phyloP scores from a whole-genome alignment of 495 filamentous ascomycete species.

The Penicillium ucsense region DNA sequence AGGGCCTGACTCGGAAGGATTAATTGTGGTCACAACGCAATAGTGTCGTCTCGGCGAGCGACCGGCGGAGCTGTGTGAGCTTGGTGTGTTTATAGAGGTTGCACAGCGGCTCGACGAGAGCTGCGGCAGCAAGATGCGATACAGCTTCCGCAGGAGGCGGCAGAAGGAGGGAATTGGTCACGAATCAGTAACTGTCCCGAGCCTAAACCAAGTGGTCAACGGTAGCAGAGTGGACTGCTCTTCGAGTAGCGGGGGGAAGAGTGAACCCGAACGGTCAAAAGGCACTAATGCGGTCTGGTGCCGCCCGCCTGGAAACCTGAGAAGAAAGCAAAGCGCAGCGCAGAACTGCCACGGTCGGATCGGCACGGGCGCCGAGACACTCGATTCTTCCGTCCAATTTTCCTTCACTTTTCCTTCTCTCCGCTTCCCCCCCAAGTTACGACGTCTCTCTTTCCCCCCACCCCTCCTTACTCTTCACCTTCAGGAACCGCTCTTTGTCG shows the following conservation, averaged over 20 bases:
- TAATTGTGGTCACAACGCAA: too few species aligned
- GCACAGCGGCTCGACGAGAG: too few species aligned
- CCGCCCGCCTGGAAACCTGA: too few species aligned
- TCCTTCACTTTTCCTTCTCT: conserved; percentile 15
- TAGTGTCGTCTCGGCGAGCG: too few species aligned
- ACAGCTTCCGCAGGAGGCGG: conserved; percentile 3
- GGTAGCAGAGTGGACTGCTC: conserved; percentile 6
- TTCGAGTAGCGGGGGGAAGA: conserved; percentile 15
- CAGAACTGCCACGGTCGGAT: conserved; percentile 23
- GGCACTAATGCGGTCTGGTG: conserved; percentile 20
- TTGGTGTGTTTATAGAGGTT: too few species aligned
- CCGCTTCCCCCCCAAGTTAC: too few species aligned
- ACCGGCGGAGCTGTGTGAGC: too few species aligned
- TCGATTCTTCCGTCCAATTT: conserved; percentile 19
- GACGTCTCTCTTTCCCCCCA: conserved; percentile 16
- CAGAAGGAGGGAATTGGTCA: neutral
- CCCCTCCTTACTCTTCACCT: conserved; percentile 15
- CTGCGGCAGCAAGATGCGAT: too few species aligned
- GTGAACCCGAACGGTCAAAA: conserved; percentile 4
- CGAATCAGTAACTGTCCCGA: conserved; percentile 4
- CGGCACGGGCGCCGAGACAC: conserved; percentile 30
- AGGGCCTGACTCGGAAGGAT: too few species aligned
- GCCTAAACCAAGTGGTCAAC: neutral
- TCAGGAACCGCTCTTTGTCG: conserved; percentile 11
- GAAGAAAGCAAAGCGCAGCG: too few species aligned